phyloP scores from a whole-genome alignment of 139 green algal species.

The Klebsormidium nitens region DNA sequence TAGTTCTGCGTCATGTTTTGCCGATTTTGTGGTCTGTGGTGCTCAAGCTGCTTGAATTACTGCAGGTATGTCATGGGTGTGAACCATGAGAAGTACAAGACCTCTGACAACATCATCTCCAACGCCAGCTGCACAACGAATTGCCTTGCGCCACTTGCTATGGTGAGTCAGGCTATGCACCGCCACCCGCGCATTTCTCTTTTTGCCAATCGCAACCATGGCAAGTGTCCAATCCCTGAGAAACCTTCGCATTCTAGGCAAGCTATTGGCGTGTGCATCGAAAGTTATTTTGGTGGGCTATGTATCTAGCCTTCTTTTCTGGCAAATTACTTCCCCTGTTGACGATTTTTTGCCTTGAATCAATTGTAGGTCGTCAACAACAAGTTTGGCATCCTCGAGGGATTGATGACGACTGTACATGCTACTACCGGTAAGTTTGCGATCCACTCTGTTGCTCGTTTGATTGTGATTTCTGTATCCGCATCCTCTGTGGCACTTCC shows the following conservation, averaged over 20 bases:
- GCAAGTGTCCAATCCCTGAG: not conserved
- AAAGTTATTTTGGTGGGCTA: not conserved
- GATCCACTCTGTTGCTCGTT: too few relatives aligned
- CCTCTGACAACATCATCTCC: slow-evolving; percentile 44
- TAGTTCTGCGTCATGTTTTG: too few relatives aligned
- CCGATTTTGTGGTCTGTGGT: too few relatives aligned
- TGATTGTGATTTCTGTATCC: too few relatives aligned
- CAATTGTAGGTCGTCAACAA: slow-evolving; percentile 58
- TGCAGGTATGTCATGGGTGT: slow-evolving; percentile 57
- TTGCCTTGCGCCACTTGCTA: slow-evolving; percentile 54
- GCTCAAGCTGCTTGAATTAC: too few relatives aligned
- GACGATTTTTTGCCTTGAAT: not conserved
- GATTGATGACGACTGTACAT: slow-evolving; percentile 92
- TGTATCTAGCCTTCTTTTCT: not conserved
- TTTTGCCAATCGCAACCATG: not conserved
- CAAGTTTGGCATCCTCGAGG: slow-evolving; percentile 48
- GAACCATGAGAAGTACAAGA: slow-evolving; percentile 49
- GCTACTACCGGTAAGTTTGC: slow-evolving; percentile 64
- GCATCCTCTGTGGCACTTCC: too few relatives aligned
- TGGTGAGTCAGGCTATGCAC: slow-evolving; percentile 31
- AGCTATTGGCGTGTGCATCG: not conserved
- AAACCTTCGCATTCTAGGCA: not conserved
- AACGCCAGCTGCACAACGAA: slow-evolving; percentile 60
- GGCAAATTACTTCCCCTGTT: not conserved
- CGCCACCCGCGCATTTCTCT: not conserved